Base-by-base conservation (phyloP, 2,329 filamentous ascomycete species). In the Fusarium poae region DNA sequence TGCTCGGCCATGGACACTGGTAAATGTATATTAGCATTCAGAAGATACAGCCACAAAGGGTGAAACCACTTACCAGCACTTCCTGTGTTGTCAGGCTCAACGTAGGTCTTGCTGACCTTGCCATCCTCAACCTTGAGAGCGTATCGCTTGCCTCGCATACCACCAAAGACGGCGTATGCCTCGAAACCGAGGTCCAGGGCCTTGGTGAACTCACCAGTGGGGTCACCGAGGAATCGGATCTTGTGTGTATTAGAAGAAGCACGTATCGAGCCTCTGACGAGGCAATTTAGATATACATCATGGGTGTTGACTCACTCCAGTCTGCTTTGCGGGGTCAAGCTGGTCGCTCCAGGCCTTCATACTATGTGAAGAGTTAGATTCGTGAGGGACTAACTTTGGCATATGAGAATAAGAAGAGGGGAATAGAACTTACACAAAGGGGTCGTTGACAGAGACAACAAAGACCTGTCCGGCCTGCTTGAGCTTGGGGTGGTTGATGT, bases 401-500 rank as follows among this genome's bases (percentile, higher is more conserved):
- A 20, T 18, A 42, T 50, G 21, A 12, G n/a, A 1, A 7, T 13
- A 13, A 7, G 11, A 16, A 11, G n/a, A 51, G 8, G 23, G n/a
- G 11, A 13, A 8, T 15, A 16, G 30, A 43, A 82, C 92, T 81
- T 84, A 97, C 92, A 97, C 94, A 78, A 97, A 97, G 21, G 94
- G 88, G 78, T 98, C 95, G 78, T 98, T 98, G 77, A 97, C 94
- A 18, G 92, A 90, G 58, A 98, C 89, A 40, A 98, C 93, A 76
- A 97, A 97, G 45, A 97, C 92, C 75, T 91, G 85, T 49, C 94
- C 94, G 30, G 92, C 93, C 64, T 90, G 85, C 82, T 92, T 92
- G 73, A 97, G 85, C 78, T 90, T 89, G 57, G 90, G 86, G 77
- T 93, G 91, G 76, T 89, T 89, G 79, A 97, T 91, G 82, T 94